Evolutionary conservation across 768 basidiomycete genomes (phyloP).

Genomic region (Lactarius akahatsu): DNA sequence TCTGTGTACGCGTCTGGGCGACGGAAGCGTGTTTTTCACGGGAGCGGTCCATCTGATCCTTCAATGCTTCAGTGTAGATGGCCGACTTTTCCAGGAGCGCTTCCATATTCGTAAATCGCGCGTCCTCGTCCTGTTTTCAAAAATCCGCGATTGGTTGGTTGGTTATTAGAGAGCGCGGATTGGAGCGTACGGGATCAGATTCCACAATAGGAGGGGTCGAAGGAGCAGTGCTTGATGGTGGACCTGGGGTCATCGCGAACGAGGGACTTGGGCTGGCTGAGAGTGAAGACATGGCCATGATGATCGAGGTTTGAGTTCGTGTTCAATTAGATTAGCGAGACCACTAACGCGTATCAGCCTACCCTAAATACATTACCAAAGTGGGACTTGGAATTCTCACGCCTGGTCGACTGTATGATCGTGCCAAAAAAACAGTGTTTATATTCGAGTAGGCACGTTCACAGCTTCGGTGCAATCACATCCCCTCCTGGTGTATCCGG

Average conservation of each 20-base stretch:
- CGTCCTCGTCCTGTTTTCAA: slow-evolving; percentile 46
- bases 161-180: background rate
- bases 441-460: no score
- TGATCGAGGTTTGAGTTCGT: background rate
- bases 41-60: slow-evolving; percentile 64
- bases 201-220: slow-evolving; percentile 18
- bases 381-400: background rate
- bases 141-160: background rate
- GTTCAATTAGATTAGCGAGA: background rate
- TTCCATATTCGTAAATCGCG: slow-evolving; percentile 53
- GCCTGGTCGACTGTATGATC: background rate
- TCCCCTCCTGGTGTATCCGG: no score
- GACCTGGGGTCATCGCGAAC: slow-evolving; percentile 12
- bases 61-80: slow-evolving; percentile 69
- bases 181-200: slow-evolving; percentile 17
- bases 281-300: slow-evolving; percentile 10
- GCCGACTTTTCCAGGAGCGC: slow-evolving; percentile 74
- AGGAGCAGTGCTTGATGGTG: slow-evolving; percentile 16
- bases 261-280: slow-evolving; percentile 17
- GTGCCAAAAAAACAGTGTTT: no score
- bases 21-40: slow-evolving; percentile 22
- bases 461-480: no score
- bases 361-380: slow-evolving; percentile 23
- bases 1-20: slow-evolving; percentile 29
- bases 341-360: slow-evolving; percentile 20